Conservation (phyloP, 2,329 filamentous ascomycete genomes). For the Ophiostoma montium region DNA sequence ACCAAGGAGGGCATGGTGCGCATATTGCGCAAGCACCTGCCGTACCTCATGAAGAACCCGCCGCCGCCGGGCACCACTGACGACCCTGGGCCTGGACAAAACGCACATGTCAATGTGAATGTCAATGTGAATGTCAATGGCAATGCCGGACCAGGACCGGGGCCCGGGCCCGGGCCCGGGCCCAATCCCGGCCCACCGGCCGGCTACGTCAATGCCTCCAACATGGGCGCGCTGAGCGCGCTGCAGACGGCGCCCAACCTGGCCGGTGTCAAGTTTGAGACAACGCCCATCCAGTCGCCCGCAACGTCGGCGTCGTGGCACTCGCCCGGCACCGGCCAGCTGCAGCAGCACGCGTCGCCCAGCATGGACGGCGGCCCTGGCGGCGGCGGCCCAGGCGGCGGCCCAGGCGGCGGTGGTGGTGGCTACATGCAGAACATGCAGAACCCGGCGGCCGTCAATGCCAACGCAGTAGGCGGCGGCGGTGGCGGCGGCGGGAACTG, state of each 20-base stretch:
- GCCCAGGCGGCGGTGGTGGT: too few relatives aligned
- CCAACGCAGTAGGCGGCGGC: slow-evolving; percentile 12
- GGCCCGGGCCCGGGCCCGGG: too few relatives aligned
- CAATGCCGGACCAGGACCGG: too few relatives aligned
- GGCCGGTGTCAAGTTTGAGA: slow-evolving; percentile 35
- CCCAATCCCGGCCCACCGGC: too few relatives aligned
- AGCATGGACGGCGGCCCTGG: slow-evolving; percentile 29
- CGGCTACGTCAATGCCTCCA: slow-evolving; percentile 13
- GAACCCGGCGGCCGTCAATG: slow-evolving; percentile 19
- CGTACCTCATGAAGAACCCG: slow-evolving; percentile 63
- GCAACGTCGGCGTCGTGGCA: slow-evolving; percentile 33
- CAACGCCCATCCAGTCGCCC: slow-evolving; percentile 41
- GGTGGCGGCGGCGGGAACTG: not conserved
- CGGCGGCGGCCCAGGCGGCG: too few relatives aligned
- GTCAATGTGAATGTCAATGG: too few relatives aligned
- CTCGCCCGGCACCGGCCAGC: slow-evolving; percentile 31
- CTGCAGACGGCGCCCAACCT: slow-evolving; percentile 5
- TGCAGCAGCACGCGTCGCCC: slow-evolving; percentile 33
- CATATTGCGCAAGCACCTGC: slow-evolving; percentile 77
- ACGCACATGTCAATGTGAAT: too few relatives aligned
- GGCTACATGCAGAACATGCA: slow-evolving; percentile 28
- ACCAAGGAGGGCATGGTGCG: slow-evolving; percentile 75
- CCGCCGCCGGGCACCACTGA: slow-evolving; percentile 23
- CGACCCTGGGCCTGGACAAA: slow-evolving; percentile 18
- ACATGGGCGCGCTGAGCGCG: slow-evolving; percentile 14